These are phyloP conservation scores for Fusarium sarcochroum DNA, from an alignment of 2,329 filamentous ascomycete genomes.

Conservation along the genomic window DNA sequence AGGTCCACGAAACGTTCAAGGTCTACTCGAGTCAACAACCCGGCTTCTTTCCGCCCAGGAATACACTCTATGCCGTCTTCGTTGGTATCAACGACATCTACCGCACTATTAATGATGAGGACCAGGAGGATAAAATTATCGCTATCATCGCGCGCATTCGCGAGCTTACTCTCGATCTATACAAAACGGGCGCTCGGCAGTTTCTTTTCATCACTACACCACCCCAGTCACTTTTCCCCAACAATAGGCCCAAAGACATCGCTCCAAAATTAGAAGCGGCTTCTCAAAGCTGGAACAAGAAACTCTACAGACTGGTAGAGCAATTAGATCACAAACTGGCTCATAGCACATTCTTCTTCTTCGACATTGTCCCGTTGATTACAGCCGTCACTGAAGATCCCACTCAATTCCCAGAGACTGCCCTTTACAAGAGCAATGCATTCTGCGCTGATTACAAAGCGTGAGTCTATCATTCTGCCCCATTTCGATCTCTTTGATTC, in stretches of 20 bases:
- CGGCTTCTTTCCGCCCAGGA: background rate
- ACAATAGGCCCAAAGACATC: constrained; percentile 12
- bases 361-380: constrained; percentile 8
- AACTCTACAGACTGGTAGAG: background rate
- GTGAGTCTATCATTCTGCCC: background rate
- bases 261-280: constrained; percentile 2
- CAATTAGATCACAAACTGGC: background rate
- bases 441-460: constrained; percentile 20
- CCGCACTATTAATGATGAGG: constrained; percentile 10
- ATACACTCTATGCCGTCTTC: constrained; percentile 10
- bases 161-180: constrained; percentile 1
- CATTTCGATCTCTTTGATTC: too few species aligned
- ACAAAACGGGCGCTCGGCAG: constrained; percentile 2
- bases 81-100: constrained; percentile 34
- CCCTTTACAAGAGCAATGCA: constrained; percentile 2
- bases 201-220: constrained; percentile 24
- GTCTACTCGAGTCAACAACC: background rate
- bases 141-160: constrained; percentile 1
- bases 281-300: constrained; percentile 9
- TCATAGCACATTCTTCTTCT: constrained; percentile 9
- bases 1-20: constrained; percentile 5
- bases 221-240: constrained; percentile 20
- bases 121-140: background rate
- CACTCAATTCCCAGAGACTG: constrained; percentile 1
- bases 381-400: constrained; percentile 4